Base-by-base conservation (phyloP, 768 basidiomycete genomes). In the Hypholoma fasciculare region DNA sequence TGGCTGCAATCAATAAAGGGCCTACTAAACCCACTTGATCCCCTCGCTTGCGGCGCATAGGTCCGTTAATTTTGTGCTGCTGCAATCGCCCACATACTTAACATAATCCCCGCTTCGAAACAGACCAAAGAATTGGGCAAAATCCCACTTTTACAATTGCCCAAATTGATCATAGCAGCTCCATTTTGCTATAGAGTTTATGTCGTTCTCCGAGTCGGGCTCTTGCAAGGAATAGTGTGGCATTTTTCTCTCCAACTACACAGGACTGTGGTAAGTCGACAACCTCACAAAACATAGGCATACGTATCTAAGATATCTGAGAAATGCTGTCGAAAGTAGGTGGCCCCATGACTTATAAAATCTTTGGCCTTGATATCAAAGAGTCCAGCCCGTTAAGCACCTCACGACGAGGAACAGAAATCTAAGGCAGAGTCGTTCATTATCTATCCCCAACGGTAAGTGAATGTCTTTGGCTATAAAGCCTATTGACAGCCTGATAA, bases 391-490 rank as follows among this genome's bases (percentile, higher is more conserved):
- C 38, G 42, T 42, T 23, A 27, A 19, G 26, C 51, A 19, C 30
- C 30, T 34, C 30, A 42, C 51, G 51, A 52, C 51, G 51, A 52
- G 7, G 51, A 23, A 43, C 36, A 20, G 44, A 37, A 19, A 23
- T 12, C 17, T 20, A 14, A 14, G 23, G 19, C 19, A 47, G 30
- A n/a, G 14, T 34, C 30, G 13, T 19, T 47, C 46, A 48, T 38
- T 55, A 46, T 46, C 54, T 55, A 46, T 55, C 46, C 54, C 54
- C 54, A 55, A 13, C n/a, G 44, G 54, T 44, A 46, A 30, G 42
- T 23, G 12, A 23, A 23, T 49, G 27, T 30, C 14, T 14, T 39
- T 14, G 9, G 17, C 27, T n/a, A 6, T 19, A 50, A 36, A 19
- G 49, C 34, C 30, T 50, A 50, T 50, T 42, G 16, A 42, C 40